Conservation (phyloP, 169 alveolate species). For the Eimeria mitis region DNA sequence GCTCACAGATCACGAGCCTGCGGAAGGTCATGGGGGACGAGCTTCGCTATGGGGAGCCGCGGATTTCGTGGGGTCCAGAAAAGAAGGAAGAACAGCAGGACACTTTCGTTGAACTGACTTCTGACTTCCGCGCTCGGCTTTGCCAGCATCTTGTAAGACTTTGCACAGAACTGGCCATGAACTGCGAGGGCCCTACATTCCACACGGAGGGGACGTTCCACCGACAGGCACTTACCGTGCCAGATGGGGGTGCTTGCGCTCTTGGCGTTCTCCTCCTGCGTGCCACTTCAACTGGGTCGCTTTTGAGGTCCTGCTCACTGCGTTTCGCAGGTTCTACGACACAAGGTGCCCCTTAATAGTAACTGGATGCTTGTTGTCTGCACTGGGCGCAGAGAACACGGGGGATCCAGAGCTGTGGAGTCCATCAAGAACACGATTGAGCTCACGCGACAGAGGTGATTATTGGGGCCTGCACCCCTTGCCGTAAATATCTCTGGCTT, state of each 20-base stretch:
- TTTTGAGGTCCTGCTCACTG: conserved; percentile 10
- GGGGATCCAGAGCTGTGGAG: conserved; percentile 47
- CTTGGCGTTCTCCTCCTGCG: background rate
- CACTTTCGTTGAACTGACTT: conserved; percentile 14
- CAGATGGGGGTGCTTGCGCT: background rate
- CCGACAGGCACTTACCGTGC: background rate
- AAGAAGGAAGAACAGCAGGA: conserved; percentile 18
- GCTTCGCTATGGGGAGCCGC: conserved; percentile 34
- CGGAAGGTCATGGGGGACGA: conserved; percentile 24
- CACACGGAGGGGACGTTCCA: background rate
- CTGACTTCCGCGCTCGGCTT: conserved; percentile 63
- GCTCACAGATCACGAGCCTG: conserved; percentile 32
- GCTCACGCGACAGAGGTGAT: conserved; percentile 65
- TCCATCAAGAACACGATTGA: conserved; percentile 59
- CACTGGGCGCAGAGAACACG: conserved; percentile 69
- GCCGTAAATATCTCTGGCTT: background rate
- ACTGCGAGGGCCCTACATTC: background rate
- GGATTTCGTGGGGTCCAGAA: conserved; percentile 62
- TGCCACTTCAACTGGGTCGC: background rate
- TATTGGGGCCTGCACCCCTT: background rate
- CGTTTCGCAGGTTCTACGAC: conserved; percentile 35
- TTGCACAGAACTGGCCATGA: background rate
- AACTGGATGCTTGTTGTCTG: conserved; percentile 58
- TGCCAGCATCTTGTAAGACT: conserved; percentile 41
- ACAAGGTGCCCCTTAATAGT: conserved; percentile 30